phyloP scores from a whole-genome alignment of 1,284 basidiomycete species.

The Ganoderma multipileum region DNA sequence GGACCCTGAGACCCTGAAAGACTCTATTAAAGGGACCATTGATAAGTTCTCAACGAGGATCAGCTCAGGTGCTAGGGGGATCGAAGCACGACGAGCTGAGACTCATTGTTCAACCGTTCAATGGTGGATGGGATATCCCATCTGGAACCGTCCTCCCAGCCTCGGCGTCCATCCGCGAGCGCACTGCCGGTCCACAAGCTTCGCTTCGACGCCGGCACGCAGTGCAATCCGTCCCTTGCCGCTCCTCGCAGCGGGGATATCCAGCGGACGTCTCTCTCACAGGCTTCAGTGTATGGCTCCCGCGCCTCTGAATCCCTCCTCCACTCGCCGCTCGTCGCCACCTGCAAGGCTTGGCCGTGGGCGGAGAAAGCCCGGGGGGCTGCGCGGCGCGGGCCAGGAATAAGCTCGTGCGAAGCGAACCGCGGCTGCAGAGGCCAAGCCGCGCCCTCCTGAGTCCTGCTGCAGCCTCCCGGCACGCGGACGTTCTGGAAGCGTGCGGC shows the following conservation, averaged over 20 bases:
- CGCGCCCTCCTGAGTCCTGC: background rate
- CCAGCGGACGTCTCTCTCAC: background rate
- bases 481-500: background rate
- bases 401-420: conserved; percentile 31
- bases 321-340: conserved; percentile 2
- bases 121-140: conserved; percentile 11
- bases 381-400: conserved; percentile 23
- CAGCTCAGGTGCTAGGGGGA: conserved; percentile 27
- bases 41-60: conserved; percentile 28
- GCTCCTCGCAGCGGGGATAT: background rate
- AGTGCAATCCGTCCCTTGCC: background rate
- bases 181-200: conserved; percentile 16
- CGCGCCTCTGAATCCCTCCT: background rate
- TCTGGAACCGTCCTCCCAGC: conserved; percentile 11
- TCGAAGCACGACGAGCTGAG: conserved; percentile 16
- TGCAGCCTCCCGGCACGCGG: conserved; percentile 1
- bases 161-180: conserved; percentile 24
- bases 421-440: conserved; percentile 15
- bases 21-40: conserved; percentile 9
- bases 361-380: conserved; percentile 31
- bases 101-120: conserved; percentile 13
- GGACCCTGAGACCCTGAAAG: conserved; percentile 24
- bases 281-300: background rate
- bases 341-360: background rate
- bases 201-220: conserved; percentile 26